A percentile compares a stretch with the other conserved stretches of the same genome.
These are phyloP conservation scores for Arthonia radiata DNA, from an alignment of 495 filamentous ascomycete species.

Conservation along the genomic window DNA sequence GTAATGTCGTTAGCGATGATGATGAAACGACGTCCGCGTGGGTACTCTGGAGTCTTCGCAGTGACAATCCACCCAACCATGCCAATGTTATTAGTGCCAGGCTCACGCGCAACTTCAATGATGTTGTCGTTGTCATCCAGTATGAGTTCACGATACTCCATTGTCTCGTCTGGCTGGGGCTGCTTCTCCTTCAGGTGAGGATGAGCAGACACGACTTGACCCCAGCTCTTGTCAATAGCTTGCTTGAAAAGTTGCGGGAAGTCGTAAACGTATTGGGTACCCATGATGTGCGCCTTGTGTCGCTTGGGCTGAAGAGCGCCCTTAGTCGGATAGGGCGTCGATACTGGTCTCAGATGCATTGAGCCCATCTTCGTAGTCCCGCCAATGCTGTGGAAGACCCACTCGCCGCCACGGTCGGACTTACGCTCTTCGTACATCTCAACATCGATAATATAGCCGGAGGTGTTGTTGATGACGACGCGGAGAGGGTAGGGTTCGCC, in stretches of 20 bases:
- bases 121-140: slow-evolving; percentile 83
- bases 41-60: slow-evolving; percentile 95
- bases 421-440: slow-evolving; percentile 95
- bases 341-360: slow-evolving; percentile 80
- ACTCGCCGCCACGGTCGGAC: slow-evolving; percentile 80
- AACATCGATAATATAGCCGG: slow-evolving; percentile 93
- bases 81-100: slow-evolving; percentile 81
- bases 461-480: slow-evolving; percentile 95
- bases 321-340: slow-evolving; percentile 88
- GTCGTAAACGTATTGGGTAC: slow-evolving; percentile 97
- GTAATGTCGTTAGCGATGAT: slow-evolving; percentile 98
- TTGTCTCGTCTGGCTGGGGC: slow-evolving; percentile 68
- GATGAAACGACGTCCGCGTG: slow-evolving; percentile 71
- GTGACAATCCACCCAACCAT: slow-evolving; percentile 98
- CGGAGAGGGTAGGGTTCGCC: slow-evolving; percentile 78
- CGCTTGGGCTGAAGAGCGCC: slow-evolving; percentile 97
- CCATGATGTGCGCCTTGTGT: slow-evolving; percentile 98
- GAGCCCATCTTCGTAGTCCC: slow-evolving; percentile 82
- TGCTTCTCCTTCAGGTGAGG: slow-evolving; percentile 52
- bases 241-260: slow-evolving; percentile 99
- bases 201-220: slow-evolving; percentile 41
- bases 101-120: slow-evolving; percentile 75
- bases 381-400: slow-evolving; percentile 95
- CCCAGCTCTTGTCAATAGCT: slow-evolving; percentile 91
- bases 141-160: slow-evolving; percentile 83